Percentiles rank a stretch among this genome's conserved stretches.
Conservation (phyloP, 2,329 filamentous ascomycete genomes). For the Furcasterigmium furcatum region DNA sequence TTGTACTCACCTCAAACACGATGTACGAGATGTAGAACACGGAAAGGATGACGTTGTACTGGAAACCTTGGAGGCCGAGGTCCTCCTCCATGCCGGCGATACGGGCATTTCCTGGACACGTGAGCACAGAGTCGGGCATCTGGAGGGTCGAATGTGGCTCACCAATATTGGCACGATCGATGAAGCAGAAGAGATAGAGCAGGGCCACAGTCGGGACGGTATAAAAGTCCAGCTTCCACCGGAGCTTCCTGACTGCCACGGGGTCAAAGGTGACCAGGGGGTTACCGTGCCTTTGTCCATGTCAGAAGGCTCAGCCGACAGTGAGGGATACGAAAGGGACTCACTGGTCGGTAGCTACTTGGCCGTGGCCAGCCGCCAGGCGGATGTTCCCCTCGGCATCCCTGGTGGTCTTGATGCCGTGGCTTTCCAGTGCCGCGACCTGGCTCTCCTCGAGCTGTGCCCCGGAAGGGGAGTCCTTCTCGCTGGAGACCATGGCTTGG, state of each 20-base stretch:
- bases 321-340: conserved; percentile 2
- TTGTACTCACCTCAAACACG: conserved; percentile 47
- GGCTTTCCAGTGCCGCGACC: conserved; percentile 3
- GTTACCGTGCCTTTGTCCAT: conserved; percentile 37
- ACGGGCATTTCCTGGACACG: conserved; percentile 57
- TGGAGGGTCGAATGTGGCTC: conserved; percentile 11
- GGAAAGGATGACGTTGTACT: conserved; percentile 67
- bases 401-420: conserved; percentile 7
- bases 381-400: conserved; percentile 9
- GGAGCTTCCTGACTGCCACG: conserved; percentile 52
- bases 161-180: conserved; percentile 74
- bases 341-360: conserved; percentile 43
- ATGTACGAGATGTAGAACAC: conserved; percentile 74
- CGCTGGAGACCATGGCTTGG: conserved; percentile 6
- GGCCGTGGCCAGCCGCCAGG: conserved; percentile 36
- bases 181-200: conserved; percentile 71
- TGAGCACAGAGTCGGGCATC: neutral
- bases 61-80: conserved; percentile 55
- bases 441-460: conserved; percentile 6
- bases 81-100: conserved; percentile 64
- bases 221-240: conserved; percentile 62
- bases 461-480: conserved; percentile 5
- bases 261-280: conserved; percentile 52
- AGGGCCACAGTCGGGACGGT: conserved; percentile 64
- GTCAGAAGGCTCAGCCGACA: neutral